Conservation (phyloP, 768 basidiomycete species). For the Epithele typhae region DNA sequence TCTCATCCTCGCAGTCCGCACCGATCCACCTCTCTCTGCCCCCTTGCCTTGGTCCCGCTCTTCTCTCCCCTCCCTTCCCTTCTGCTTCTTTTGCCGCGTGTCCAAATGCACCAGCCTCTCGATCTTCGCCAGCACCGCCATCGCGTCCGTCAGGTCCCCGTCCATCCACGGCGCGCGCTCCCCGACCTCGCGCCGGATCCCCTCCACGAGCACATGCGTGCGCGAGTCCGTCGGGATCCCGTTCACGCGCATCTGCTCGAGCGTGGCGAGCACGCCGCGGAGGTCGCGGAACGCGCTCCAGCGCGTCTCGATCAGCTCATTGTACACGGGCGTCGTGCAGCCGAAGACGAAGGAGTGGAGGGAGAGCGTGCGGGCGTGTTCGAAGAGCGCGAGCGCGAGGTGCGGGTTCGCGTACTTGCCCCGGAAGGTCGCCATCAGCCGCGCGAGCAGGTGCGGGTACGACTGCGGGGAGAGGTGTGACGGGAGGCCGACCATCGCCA, state of each 20-base stretch:
- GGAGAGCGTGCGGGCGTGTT: constrained; percentile 70
- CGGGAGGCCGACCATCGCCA: constrained; percentile 4
- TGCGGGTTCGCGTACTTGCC: constrained; percentile 77
- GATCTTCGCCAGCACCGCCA: no score
- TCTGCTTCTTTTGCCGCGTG: no score
- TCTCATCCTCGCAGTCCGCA: no score
- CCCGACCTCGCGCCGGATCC: constrained; percentile 58
- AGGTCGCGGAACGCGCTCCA: constrained; percentile 86
- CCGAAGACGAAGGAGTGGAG: constrained; percentile 84
- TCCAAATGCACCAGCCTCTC: no score
- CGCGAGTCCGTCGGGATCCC: constrained; percentile 61
- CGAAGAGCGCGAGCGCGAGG: constrained; percentile 78
- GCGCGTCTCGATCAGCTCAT: constrained; percentile 80
- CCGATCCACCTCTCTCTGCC: no score
- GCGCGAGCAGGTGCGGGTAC: constrained; percentile 73
- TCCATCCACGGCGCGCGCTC: constrained; percentile 49
- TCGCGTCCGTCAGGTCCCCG: constrained; percentile 41
- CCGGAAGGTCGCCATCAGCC: constrained; percentile 74
- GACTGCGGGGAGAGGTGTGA: constrained; percentile 49
- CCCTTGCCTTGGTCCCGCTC: no score
- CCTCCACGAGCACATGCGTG: constrained; percentile 61
- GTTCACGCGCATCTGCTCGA: constrained; percentile 82
- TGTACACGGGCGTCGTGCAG: constrained; percentile 84
- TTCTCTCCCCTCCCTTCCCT: no score
- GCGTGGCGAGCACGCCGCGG: constrained; percentile 61